A percentile compares a stretch with the other conserved stretches of the same genome.
These are phyloP conservation scores for Gonium pectorale DNA, from an alignment of 139 green algal genomes.

Conservation along the genomic window DNA sequence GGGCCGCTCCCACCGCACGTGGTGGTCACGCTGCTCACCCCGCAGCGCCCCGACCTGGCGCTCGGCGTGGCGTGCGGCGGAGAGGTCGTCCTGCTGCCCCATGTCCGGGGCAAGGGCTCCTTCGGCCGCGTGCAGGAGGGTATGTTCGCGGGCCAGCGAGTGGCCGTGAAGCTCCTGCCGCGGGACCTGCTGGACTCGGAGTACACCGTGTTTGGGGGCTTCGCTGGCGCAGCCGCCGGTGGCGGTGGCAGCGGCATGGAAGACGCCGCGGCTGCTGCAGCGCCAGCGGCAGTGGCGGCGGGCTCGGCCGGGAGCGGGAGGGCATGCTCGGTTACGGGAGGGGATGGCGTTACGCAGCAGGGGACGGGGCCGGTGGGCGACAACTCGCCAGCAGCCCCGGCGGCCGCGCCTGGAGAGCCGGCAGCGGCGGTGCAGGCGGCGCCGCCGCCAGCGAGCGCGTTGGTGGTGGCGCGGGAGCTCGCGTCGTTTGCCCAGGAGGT, in stretches of 20 bases:
- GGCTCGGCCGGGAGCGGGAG: neutral
- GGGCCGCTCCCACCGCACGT: neutral
- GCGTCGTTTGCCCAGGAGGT: neutral
- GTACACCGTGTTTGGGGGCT: too few relatives aligned
- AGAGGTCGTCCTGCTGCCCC: slow-evolving; percentile 7
- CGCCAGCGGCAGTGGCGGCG: neutral
- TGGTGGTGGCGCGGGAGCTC: neutral
- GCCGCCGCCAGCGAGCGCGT: neutral
- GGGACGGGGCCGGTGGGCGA: too few relatives aligned
- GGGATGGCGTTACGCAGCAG: neutral
- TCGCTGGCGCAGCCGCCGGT: neutral
- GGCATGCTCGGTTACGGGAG: too few relatives aligned
- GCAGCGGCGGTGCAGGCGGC: neutral
- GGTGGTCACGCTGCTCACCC: slow-evolving; percentile 5
- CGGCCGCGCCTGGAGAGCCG: neutral
- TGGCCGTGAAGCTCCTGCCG: slow-evolving; percentile 28
- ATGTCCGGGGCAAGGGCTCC: slow-evolving; percentile 1
- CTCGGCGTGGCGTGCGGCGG: slow-evolving; percentile 22
- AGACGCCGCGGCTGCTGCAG: neutral
- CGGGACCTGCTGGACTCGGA: neutral
- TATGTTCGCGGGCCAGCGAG: slow-evolving; percentile 4
- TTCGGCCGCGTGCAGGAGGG: slow-evolving; percentile 22
- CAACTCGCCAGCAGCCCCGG: too few relatives aligned
- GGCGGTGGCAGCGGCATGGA: neutral
- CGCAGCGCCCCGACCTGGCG: slow-evolving; percentile 14